Evolutionary conservation across 1,284 basidiomycete species (phyloP), one percentile per base, ranked within the genome.

Genomic region (Ganoderma lucidum): DNA sequence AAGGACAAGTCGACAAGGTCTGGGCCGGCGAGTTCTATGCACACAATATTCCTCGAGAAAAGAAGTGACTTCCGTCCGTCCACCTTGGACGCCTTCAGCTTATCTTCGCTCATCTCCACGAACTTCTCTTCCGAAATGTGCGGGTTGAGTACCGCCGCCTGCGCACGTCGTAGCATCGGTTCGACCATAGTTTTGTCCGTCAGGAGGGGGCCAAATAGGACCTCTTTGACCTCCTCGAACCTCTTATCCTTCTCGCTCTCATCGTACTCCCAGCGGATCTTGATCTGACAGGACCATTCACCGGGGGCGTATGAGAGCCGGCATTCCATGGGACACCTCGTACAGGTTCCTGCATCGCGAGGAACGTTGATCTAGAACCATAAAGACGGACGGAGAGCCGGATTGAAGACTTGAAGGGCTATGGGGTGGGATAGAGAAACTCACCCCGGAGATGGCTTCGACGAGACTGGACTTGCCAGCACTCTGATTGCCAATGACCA

Each of bases 391-490:
- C 19, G 12, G 6, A 2, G 37, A 12, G n/a, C 2, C 9, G 44
- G 3, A 53, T 14, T 14, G 56, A n/a, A 17, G 5, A n/a, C 17
- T 55, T 28, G 56, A 45, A 37, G 65, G n/a, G 28, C 32, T 23
- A 32, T 2, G 62, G 9, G 12, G 28, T 9, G n/a, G 32, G 39
- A 3, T 60, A 35, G n/a, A 5, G 23, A 6, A 30, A 78, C 84
- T 64, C 75, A 90, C 89, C 3, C 86, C 87, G 17, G 85, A 88
- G 0, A 90, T 86, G 0, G 87, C 88, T 69, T 90, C 88, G 0
- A 90, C 86, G 0, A 70, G 67, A 67, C 73, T 67, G 44, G 63
- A 76, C 83, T 71, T 75, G 83, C 88, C 88, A 0, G 89, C 77
- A 58, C 74, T 76, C 68, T 79, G 77, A 59, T 77, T 78, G 1